These are phyloP conservation scores for Lophiotrema nucula DNA, from an alignment of 495 filamentous ascomycete genomes.

Conservation along the genomic window DNA sequence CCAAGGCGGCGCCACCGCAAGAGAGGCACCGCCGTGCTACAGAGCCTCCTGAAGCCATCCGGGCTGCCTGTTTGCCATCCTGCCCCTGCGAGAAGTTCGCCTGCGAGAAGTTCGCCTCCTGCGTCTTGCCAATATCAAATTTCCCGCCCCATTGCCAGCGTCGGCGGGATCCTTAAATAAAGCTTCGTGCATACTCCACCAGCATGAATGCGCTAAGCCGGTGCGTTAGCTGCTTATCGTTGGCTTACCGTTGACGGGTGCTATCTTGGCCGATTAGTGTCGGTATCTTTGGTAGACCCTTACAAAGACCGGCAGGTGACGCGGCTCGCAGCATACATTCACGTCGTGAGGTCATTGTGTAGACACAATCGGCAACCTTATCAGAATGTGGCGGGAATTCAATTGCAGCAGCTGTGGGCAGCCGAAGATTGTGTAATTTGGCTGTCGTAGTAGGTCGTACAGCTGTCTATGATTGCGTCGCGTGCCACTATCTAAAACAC, in stretches of 20 bases:
- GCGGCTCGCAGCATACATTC: not conserved
- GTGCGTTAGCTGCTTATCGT: not conserved
- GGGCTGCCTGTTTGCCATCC: not conserved
- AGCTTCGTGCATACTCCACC: not conserved
- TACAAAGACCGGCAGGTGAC: not conserved
- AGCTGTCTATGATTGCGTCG: too few relatives aligned
- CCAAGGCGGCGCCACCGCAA: not conserved
- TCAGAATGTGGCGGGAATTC: too few relatives aligned
- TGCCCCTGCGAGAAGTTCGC: not conserved
- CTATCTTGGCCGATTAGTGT: not conserved
- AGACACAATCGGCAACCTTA: too few relatives aligned
- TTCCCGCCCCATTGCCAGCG: not conserved
- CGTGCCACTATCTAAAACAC: too few relatives aligned
- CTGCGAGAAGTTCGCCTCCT: not conserved
- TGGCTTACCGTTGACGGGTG: too few relatives aligned
- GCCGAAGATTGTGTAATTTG: too few relatives aligned
- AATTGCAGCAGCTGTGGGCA: too few relatives aligned
- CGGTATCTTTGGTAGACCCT: not conserved
- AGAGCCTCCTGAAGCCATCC: not conserved
- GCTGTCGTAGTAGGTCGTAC: too few relatives aligned
- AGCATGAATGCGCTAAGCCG: not conserved
- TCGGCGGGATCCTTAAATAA: not conserved
- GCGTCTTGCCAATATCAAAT: not conserved
- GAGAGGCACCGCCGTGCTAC: not conserved
- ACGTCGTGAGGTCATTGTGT: not conserved